These are phyloP conservation scores for Neonectria ditissima DNA, from an alignment of 2,329 filamentous ascomycete species.

Conservation along the genomic window DNA sequence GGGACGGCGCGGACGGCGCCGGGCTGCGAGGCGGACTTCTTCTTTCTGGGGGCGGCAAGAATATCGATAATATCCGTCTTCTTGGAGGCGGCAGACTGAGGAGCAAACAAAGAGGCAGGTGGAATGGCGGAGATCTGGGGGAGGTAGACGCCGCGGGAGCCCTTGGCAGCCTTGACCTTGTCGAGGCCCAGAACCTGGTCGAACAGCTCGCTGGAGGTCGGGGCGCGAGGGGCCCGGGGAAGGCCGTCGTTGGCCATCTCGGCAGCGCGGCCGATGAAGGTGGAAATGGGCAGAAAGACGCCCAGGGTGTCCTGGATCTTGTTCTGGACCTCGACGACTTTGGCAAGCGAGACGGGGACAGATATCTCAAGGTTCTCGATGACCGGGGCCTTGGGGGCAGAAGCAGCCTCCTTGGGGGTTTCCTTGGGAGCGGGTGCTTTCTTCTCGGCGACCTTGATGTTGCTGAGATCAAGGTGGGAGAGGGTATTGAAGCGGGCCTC, in stretches of 20 bases:
- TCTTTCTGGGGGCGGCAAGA: conserved; percentile 62
- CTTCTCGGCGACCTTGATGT: conserved; percentile 83
- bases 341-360: conserved; percentile 80
- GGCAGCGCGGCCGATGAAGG: conserved; percentile 86
- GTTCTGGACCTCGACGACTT: conserved; percentile 84
- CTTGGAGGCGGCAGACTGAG: conserved; percentile 48
- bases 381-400: conserved; percentile 56
- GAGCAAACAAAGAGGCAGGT: conserved; percentile 56
- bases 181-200: conserved; percentile 84
- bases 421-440: conserved; percentile 54
- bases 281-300: conserved; percentile 84
- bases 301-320: conserved; percentile 82
- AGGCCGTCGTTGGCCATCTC: conserved; percentile 90
- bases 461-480: conserved; percentile 89
- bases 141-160: conserved; percentile 72
- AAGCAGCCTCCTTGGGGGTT: conserved; percentile 52
- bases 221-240: conserved; percentile 71
- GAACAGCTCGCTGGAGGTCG: conserved; percentile 86
- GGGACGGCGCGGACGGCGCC: conserved; percentile 52
- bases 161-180: conserved; percentile 58
- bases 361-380: conserved; percentile 70
- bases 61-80: conserved; percentile 84
- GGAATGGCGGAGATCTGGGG: conserved; percentile 75
- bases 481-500: conserved; percentile 80
- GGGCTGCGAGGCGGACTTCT: conserved; percentile 45